phyloP scores from a whole-genome alignment of 2,329 filamentous ascomycete genomes.

The Colletotrichum tabaci region DNA sequence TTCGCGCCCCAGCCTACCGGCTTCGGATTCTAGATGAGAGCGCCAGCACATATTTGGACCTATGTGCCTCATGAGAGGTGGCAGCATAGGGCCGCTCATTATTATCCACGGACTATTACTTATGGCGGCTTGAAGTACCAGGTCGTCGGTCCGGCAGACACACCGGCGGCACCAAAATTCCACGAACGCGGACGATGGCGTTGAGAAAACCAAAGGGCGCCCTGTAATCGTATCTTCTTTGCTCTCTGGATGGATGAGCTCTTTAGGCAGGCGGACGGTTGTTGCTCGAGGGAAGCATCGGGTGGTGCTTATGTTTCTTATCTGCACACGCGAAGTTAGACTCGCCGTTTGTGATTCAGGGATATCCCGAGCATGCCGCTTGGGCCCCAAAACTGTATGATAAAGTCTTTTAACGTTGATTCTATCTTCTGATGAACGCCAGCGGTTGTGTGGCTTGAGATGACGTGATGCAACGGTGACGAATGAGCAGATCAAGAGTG shows the following conservation, averaged over 20 bases:
- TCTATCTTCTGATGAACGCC: slow-evolving; percentile 22
- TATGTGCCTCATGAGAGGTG: slow-evolving; percentile 12
- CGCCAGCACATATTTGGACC: slow-evolving; percentile 32
- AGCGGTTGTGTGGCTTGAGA: neutral
- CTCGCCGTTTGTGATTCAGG: slow-evolving; percentile 37
- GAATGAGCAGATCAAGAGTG: neutral
- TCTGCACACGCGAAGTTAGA: slow-evolving; percentile 37
- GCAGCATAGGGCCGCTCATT: slow-evolving; percentile 10
- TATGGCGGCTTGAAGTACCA: slow-evolving; percentile 16
- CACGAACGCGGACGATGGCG: slow-evolving; percentile 42
- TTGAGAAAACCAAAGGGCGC: slow-evolving; percentile 37
- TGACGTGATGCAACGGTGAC: no score
- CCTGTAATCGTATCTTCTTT: slow-evolving; percentile 45
- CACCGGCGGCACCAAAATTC: slow-evolving; percentile 22
- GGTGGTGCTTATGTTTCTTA: slow-evolving; percentile 31
- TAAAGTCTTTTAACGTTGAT: slow-evolving; percentile 39
- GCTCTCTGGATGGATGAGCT: slow-evolving; percentile 40
- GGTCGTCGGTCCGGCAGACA: slow-evolving; percentile 9
- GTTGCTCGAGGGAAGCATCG: slow-evolving; percentile 32
- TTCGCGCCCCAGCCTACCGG: slow-evolving; percentile 92
- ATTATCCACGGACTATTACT: slow-evolving; percentile 11
- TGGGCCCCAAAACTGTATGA: slow-evolving; percentile 39
- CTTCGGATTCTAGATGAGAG: slow-evolving; percentile 69
- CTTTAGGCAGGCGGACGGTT: slow-evolving; percentile 35
- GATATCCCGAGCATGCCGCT: slow-evolving; percentile 32